Conservation (phyloP, 257 asterid species). For the Fraxinus americana region DNA sequence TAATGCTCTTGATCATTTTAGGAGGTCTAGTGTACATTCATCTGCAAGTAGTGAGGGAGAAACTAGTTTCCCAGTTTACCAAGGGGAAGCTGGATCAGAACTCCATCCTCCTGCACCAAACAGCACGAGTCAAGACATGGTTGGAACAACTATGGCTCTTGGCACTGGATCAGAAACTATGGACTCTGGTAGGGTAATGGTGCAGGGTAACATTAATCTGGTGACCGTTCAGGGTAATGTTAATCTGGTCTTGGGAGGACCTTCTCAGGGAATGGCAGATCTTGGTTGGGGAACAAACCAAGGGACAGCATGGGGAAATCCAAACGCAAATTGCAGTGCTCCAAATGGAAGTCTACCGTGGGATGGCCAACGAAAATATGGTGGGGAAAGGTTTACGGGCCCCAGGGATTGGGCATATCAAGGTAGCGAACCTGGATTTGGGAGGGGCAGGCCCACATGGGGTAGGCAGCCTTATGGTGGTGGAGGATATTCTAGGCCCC, state of each 20-base stretch:
- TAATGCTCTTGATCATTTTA: conserved; percentile 50
- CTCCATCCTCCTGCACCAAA: conserved; percentile 47
- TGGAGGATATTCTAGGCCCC: conserved; percentile 69
- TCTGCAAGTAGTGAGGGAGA: conserved; percentile 84
- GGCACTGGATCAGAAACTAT: conserved; percentile 40
- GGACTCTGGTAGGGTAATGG: conserved; percentile 59
- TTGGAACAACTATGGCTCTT: conserved; percentile 32
- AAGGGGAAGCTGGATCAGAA: conserved; percentile 49
- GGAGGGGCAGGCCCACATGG: conserved; percentile 71
- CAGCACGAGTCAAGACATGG: conserved; percentile 39
- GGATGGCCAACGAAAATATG: conserved; percentile 75
- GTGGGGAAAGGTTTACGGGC: conserved; percentile 62
- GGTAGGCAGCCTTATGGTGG: conserved; percentile 62
- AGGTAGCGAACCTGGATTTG: conserved; percentile 51
- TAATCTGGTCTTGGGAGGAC: conserved; percentile 70
- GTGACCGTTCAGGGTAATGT: conserved; percentile 68
- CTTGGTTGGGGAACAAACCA: conserved; percentile 43
- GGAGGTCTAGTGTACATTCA: conserved; percentile 63
- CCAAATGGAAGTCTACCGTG: conserved; percentile 52
- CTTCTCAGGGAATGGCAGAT: conserved; percentile 61
- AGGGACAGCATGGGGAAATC: conserved; percentile 61
- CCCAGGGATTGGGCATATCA: conserved; percentile 74
- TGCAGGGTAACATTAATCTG: conserved; percentile 70
- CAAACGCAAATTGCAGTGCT: conserved; percentile 46
- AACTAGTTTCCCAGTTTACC: conserved; percentile 48